phyloP scores from a whole-genome alignment of 306 rosid genomes.

The Lathyrus aphaca region DNA sequence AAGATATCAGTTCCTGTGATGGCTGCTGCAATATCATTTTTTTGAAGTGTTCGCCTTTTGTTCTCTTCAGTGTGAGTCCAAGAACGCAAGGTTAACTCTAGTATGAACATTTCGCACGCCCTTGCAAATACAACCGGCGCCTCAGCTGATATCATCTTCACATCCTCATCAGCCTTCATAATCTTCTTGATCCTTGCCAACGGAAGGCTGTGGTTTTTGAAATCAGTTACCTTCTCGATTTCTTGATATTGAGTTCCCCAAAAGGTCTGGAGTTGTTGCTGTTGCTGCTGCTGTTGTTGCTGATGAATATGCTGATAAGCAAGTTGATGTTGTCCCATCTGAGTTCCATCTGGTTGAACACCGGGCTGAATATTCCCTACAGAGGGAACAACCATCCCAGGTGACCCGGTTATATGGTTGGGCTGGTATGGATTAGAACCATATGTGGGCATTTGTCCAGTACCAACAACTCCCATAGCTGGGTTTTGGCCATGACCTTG shows the following conservation, averaged over 20 bases:
- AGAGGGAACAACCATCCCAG: slow-evolving; percentile 48
- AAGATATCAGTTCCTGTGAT: slow-evolving; percentile 72
- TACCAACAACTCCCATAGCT: slow-evolving; percentile 48
- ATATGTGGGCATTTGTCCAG: slow-evolving; percentile 42
- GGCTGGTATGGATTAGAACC: slow-evolving; percentile 49
- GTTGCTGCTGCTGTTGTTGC: slow-evolving; percentile 63
- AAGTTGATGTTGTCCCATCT: slow-evolving; percentile 66
- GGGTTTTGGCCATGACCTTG: slow-evolving; percentile 57
- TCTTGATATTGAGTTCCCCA: slow-evolving; percentile 66
- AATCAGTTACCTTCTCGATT: slow-evolving; percentile 62
- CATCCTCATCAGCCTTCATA: slow-evolving; percentile 83
- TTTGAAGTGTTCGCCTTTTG: slow-evolving; percentile 70
- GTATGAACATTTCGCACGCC: slow-evolving; percentile 78
- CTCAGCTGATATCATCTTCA: slow-evolving; percentile 75
- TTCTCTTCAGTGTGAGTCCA: slow-evolving; percentile 81
- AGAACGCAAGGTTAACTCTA: slow-evolving; percentile 71
- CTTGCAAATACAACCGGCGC: slow-evolving; percentile 70
- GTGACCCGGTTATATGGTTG: slow-evolving; percentile 45
- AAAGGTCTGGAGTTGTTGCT: slow-evolving; percentile 63
- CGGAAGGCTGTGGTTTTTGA: slow-evolving; percentile 83
- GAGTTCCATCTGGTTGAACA: slow-evolving; percentile 57
- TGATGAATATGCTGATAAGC: slow-evolving; percentile 61
- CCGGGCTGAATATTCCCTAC: slow-evolving; percentile 46
- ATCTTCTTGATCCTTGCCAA: slow-evolving; percentile 77
- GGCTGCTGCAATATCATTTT: slow-evolving; percentile 78